Evolutionary conservation across 495 filamentous ascomycete species (phyloP).

Genomic region (Penicillium canescens): DNA sequence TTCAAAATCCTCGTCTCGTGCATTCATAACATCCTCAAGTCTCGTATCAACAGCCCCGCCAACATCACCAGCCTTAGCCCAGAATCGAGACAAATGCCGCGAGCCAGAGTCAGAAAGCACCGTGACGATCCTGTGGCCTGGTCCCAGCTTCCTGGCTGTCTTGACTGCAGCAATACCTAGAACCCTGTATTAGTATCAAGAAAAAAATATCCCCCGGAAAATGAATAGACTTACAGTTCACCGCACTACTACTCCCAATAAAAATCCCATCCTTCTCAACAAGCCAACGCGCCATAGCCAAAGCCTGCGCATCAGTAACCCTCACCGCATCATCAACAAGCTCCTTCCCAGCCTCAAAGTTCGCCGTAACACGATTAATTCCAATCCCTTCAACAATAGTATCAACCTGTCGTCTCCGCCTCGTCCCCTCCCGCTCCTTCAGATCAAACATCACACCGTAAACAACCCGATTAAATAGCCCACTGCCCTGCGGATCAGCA

Average conservation of each 20-base stretch:
- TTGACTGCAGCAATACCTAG: slow-evolving; percentile 79
- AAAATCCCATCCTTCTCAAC: slow-evolving; percentile 97
- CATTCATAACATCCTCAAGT: slow-evolving; percentile 53
- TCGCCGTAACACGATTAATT: slow-evolving; percentile 86
- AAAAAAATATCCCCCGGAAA: neutral
- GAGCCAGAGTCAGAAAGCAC: slow-evolving; percentile 90
- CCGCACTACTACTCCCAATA: slow-evolving; percentile 87
- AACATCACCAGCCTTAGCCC: slow-evolving; percentile 75
- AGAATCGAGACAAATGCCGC: slow-evolving; percentile 92
- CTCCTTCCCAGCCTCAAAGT: slow-evolving; percentile 83
- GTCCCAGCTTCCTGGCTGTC: slow-evolving; percentile 71
- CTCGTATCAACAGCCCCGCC: slow-evolving; percentile 55
- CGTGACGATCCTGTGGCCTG: slow-evolving; percentile 82
- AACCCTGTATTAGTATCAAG: slow-evolving; percentile 5
- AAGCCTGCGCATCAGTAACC: slow-evolving; percentile 89
- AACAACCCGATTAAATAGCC: slow-evolving; percentile 84
- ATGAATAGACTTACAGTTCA: slow-evolving; percentile 69
- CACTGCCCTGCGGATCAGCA: slow-evolving; percentile 93
- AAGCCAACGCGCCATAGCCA: slow-evolving; percentile 90
- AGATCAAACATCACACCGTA: slow-evolving; percentile 94
- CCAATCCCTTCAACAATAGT: slow-evolving; percentile 96
- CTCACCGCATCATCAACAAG: slow-evolving; percentile 87
- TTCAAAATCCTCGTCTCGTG: slow-evolving; percentile 35
- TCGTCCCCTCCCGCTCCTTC: slow-evolving; percentile 86
- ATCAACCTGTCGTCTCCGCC: slow-evolving; percentile 87